A percentile compares a stretch with the other conserved stretches of the same genome.
phyloP scores from a whole-genome alignment of 148 eudicot genomes.

The Silene latifolia region DNA sequence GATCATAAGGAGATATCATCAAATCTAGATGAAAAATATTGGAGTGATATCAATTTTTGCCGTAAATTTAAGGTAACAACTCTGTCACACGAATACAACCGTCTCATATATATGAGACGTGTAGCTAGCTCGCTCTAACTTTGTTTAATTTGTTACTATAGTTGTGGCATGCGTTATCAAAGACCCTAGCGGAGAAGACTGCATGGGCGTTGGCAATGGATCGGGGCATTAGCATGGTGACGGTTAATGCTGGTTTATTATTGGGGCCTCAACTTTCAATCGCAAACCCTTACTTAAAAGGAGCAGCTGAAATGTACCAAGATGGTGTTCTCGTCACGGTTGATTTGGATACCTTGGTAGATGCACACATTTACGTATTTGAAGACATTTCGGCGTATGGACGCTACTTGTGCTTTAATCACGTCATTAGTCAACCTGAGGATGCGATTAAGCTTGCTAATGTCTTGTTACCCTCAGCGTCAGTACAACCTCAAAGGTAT shows the following conservation, averaged over 20 bases:
- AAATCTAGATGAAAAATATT: conserved; percentile 44
- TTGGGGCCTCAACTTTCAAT: conserved; percentile 41
- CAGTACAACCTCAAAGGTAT: conserved; percentile 42
- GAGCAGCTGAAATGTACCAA: conserved; percentile 78
- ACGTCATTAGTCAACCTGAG: conserved; percentile 40
- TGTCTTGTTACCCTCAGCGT: conserved; percentile 31
- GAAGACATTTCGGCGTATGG: conserved; percentile 59
- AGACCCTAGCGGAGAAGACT: conserved; percentile 63
- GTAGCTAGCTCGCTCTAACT: not conserved
- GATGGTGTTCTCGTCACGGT: conserved; percentile 57
- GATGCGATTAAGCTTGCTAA: conserved; percentile 49
- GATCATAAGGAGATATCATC: conserved; percentile 27
- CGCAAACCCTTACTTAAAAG: conserved; percentile 51
- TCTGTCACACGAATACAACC: not conserved
- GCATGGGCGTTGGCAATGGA: conserved; percentile 88
- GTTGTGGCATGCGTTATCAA: conserved; percentile 73
- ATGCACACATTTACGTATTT: conserved; percentile 47
- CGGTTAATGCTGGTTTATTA: conserved; percentile 48
- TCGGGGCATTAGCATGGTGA: conserved; percentile 59
- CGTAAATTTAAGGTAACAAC: conserved; percentile 51
- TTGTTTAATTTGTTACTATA: conserved; percentile 12
- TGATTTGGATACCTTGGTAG: conserved; percentile 47
- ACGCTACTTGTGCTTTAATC: conserved; percentile 63
- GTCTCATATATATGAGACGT: too few relatives aligned
- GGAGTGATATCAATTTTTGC: conserved; percentile 60